Evolutionary conservation across 768 basidiomycete species (phyloP).

Genomic region (Ramaria sp.): DNA sequence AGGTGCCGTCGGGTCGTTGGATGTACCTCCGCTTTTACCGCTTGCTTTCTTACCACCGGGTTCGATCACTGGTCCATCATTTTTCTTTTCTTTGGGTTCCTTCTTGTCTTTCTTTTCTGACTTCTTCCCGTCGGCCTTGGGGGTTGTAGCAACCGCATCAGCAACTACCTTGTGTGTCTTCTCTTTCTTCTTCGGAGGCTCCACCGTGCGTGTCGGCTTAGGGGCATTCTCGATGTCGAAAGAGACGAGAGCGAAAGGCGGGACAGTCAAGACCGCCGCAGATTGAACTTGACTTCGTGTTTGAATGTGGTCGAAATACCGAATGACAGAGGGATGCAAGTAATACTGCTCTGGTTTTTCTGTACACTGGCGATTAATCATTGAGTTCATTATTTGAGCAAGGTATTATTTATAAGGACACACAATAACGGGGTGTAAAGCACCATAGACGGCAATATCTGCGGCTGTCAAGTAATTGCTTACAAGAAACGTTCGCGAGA

Average conservation of each 20-base stretch:
- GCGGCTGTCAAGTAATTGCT: constrained; percentile 79
- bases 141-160: background rate
- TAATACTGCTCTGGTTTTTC: constrained; percentile 66
- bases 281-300: constrained; percentile 49
- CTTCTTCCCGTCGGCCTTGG: constrained; percentile 28
- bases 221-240: constrained; percentile 77
- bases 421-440: constrained; percentile 77
- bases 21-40: constrained; percentile 22
- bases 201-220: constrained; percentile 56
- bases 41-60: constrained; percentile 26
- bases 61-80: constrained; percentile 20
- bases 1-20: constrained; percentile 70
- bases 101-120: constrained; percentile 20
- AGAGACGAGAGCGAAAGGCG: constrained; percentile 39
- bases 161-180: constrained; percentile 28
- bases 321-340: constrained; percentile 69
- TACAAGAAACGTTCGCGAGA: constrained; percentile 77
- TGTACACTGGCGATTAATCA: constrained; percentile 40
- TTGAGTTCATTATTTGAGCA: background rate
- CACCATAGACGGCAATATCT: constrained; percentile 84
- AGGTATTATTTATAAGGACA: constrained; percentile 19
- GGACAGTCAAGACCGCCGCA: constrained; percentile 39
- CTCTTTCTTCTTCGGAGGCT: constrained; percentile 69
- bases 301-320: constrained; percentile 96
- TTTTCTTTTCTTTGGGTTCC: constrained; percentile 34